These are phyloP conservation scores for Taphrina wiesneri DNA, from an alignment of 1,139 yeast genomes.

Conservation along the genomic window DNA sequence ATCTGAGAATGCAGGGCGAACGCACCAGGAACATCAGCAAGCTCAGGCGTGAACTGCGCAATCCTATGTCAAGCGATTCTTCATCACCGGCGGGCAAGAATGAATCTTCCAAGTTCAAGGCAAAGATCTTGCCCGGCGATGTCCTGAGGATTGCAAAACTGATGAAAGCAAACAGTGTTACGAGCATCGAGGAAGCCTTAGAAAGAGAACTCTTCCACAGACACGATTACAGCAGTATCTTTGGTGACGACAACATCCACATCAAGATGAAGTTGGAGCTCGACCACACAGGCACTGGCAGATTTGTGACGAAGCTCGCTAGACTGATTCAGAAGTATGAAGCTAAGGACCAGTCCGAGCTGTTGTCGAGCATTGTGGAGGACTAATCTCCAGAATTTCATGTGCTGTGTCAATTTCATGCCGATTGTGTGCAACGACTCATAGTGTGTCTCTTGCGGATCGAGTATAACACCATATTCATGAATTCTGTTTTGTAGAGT, in stretches of 20 bases:
- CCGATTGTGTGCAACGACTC: no score
- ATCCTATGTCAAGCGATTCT: no score
- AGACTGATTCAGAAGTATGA: background rate
- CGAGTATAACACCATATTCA: no score
- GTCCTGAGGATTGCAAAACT: background rate
- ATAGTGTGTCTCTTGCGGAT: no score
- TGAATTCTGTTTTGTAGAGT: no score
- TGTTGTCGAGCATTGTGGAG: background rate
- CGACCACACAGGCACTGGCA: background rate
- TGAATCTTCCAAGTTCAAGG: no score
- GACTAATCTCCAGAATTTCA: no score
- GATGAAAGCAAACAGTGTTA: background rate
- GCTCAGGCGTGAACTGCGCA: background rate
- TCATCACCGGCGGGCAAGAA: no score
- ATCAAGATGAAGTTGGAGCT: background rate
- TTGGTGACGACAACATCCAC: background rate
- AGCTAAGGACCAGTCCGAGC: background rate
- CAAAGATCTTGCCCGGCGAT: constrained; percentile 1
- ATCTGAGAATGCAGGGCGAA: background rate
- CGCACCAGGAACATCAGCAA: background rate
- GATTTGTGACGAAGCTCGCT: background rate
- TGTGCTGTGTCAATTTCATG: no score
- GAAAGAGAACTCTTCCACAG: background rate
- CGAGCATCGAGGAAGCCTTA: background rate
- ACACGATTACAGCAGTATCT: background rate